Percentiles rank a stretch among this genome's conserved stretches.
These are phyloP conservation scores for Xylariaceae sp. DNA, from an alignment of 2,329 filamentous ascomycete species.

Conservation along the genomic window DNA sequence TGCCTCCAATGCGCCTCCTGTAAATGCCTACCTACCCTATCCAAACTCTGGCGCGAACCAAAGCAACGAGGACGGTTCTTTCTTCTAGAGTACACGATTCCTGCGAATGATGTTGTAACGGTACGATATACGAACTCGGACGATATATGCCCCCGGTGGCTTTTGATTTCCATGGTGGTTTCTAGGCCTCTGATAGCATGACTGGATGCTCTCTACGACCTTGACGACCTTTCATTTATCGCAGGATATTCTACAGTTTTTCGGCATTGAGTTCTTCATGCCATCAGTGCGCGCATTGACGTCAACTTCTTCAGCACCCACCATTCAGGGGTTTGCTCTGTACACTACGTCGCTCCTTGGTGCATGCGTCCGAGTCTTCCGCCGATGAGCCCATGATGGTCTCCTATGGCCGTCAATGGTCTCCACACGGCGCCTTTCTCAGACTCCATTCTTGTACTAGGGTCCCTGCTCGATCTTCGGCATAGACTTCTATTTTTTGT, in stretches of 20 bases:
- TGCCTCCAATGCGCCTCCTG: conserved; percentile 22
- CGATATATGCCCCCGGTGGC: conserved; percentile 23
- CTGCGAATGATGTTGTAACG: conserved; percentile 26
- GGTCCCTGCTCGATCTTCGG: conserved; percentile 22
- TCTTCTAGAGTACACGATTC: conserved; percentile 28
- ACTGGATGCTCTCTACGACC: conserved; percentile 32
- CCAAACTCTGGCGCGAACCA: conserved; percentile 24
- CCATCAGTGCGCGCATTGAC: conserved; percentile 20
- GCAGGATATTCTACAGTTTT: conserved; percentile 21
- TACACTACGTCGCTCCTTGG: conserved; percentile 31
- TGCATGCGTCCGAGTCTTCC: conserved; percentile 5
- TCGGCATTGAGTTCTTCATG: conserved; percentile 19
- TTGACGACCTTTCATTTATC: conserved; percentile 26
- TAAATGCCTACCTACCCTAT: conserved; percentile 29
- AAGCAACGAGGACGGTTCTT: conserved; percentile 21
- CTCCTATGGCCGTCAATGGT: conserved; percentile 11
- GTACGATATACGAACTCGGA: conserved; percentile 31
- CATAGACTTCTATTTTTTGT: conserved; percentile 27
- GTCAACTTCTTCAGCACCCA: conserved; percentile 22
- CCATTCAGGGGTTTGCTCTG: conserved; percentile 27
- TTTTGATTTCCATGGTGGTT: conserved; percentile 24
- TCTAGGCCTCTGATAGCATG: conserved; percentile 28
- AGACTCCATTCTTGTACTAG: conserved; percentile 28
- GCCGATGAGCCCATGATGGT: background rate
- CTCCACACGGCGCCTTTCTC: conserved; percentile 12